Conservation (phyloP, 495 filamentous ascomycete species). For the Aspergillus bertholletiae region DNA sequence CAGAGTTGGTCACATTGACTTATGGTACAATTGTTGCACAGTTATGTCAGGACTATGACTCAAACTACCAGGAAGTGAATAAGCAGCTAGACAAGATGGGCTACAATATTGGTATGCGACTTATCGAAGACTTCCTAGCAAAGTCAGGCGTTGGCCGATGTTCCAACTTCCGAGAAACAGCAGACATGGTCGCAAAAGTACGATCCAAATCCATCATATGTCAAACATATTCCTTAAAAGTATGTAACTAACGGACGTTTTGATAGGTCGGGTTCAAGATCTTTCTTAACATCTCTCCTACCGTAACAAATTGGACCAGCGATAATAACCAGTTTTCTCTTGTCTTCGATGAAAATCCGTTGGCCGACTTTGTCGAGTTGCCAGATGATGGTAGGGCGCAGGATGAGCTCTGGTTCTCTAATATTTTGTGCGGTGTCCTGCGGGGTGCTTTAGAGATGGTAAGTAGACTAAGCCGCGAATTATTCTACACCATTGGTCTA, state of each 20-base stretch:
- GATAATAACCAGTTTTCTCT: conserved; percentile 96
- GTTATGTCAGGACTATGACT: conserved; percentile 91
- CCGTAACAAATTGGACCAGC: conserved; percentile 89
- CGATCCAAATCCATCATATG: conserved; percentile 1
- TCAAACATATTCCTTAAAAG: background rate
- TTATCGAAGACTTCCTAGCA: conserved; percentile 97
- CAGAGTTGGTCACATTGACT: conserved; percentile 93
- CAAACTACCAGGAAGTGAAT: conserved; percentile 89
- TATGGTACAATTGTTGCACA: conserved; percentile 98
- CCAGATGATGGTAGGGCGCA: conserved; percentile 94
- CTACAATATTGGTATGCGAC: conserved; percentile 92
- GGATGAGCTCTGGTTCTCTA: conserved; percentile 97
- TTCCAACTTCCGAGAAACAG: conserved; percentile 89
- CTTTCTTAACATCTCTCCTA: conserved; percentile 96
- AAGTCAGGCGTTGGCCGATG: conserved; percentile 88
- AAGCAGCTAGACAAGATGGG: conserved; percentile 98
- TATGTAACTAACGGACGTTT: conserved; percentile 1
- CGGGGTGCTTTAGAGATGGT: conserved; percentile 95
- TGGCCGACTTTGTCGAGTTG: conserved; percentile 96
- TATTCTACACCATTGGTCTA: background rate
- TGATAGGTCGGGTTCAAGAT: conserved; percentile 94
- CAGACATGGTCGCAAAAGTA: conserved; percentile 95
- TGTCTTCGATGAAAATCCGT: conserved; percentile 92
- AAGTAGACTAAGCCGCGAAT: conserved; percentile 15
- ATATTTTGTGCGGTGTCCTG: conserved; percentile 91